Conservation (phyloP, 169 alveolate genomes). For the Plasmodium chabaudi region DNA sequence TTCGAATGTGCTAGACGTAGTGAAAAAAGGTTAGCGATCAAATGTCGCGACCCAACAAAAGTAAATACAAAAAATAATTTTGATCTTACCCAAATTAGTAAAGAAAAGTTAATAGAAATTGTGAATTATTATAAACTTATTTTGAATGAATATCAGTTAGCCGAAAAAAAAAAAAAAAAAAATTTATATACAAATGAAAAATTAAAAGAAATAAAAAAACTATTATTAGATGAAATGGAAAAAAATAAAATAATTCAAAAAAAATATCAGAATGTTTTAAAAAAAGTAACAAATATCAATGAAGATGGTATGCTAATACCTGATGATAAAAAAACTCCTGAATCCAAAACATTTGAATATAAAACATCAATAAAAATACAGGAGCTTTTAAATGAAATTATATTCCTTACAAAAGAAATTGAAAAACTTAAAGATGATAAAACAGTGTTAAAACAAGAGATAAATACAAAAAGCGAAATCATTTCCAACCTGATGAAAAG, state of each 20-base stretch:
- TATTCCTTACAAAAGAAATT: constrained; percentile 13
- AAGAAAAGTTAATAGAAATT: constrained; percentile 14
- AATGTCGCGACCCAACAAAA: too few species aligned
- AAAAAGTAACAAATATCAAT: background rate
- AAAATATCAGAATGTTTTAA: constrained; percentile 19
- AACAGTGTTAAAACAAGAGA: constrained; percentile 25
- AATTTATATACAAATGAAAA: background rate
- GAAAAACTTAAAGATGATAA: constrained; percentile 44
- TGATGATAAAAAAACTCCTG: background rate
- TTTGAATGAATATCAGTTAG: constrained; percentile 20
- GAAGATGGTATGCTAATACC: background rate
- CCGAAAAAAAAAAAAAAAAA: constrained; percentile 4
- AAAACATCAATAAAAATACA: background rate
- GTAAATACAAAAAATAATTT: too few species aligned
- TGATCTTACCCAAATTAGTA: background rate
- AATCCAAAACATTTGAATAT: background rate
- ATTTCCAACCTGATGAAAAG: constrained; percentile 28
- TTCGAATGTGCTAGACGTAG: too few species aligned
- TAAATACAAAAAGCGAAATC: constrained; percentile 29
- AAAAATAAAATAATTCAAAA: constrained; percentile 34
- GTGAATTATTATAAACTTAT: constrained; percentile 9
- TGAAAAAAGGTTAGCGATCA: too few species aligned
- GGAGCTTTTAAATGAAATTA: constrained; percentile 35
- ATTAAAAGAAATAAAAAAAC: constrained; percentile 33
- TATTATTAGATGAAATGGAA: constrained; percentile 18